Conservation (phyloP, 2,329 filamentous ascomycete species). For the Verticillium zaregamsianum region DNA sequence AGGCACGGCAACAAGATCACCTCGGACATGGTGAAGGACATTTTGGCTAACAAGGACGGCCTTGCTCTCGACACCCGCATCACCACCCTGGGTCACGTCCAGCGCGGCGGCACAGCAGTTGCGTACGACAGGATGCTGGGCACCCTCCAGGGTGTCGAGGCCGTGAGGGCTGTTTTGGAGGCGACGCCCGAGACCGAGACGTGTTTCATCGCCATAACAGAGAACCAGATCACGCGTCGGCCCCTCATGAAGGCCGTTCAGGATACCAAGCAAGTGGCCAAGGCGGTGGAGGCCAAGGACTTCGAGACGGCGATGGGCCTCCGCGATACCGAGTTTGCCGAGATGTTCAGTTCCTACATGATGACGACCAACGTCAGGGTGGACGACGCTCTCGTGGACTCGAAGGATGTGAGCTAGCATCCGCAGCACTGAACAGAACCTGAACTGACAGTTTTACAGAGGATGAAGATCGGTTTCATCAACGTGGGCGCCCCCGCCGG, state of each 20-base stretch:
- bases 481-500: slow-evolving; percentile 95
- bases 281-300: slow-evolving; percentile 77
- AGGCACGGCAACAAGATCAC: slow-evolving; percentile 78
- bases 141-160: slow-evolving; percentile 90
- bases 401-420: slow-evolving; percentile 57
- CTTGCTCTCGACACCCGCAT: slow-evolving; percentile 87
- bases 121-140: slow-evolving; percentile 92
- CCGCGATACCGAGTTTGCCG: slow-evolving; percentile 88
- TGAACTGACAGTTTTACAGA: slow-evolving; percentile 38
- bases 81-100: slow-evolving; percentile 94
- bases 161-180: slow-evolving; percentile 85
- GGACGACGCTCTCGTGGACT: slow-evolving; percentile 60
- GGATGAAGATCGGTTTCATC: slow-evolving; percentile 91
- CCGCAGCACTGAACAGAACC: too few species aligned
- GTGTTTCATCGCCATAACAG: slow-evolving; percentile 91
- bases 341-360: slow-evolving; percentile 86
- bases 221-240: slow-evolving; percentile 95
- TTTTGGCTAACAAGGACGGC: slow-evolving; percentile 73
- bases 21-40: slow-evolving; percentile 75
- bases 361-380: slow-evolving; percentile 84
- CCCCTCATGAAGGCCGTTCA: slow-evolving; percentile 84
- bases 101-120: slow-evolving; percentile 86
- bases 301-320: slow-evolving; percentile 85
- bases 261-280: slow-evolving; percentile 79
- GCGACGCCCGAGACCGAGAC: slow-evolving; percentile 85